Conservation (phyloP, 495 filamentous ascomycete genomes). For the Xylaria telfairii region DNA sequence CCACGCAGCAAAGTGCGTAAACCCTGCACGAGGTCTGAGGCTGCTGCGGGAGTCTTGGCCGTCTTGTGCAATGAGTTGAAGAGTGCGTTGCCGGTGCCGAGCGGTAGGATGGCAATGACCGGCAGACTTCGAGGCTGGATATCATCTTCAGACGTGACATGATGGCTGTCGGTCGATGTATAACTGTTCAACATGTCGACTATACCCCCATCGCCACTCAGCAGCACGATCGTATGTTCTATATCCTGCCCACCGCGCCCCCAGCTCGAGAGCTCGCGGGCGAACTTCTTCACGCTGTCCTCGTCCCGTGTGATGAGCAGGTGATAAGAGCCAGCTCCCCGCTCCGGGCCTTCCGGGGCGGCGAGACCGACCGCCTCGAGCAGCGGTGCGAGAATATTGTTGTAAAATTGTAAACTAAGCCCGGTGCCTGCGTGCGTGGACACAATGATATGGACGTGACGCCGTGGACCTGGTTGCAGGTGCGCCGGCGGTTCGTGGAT, state of each 20-base stretch:
- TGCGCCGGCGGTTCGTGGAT: constrained; percentile 41
- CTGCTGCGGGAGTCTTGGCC: constrained; percentile 26
- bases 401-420: constrained; percentile 62
- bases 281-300: constrained; percentile 66
- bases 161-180: not conserved
- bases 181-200: constrained; percentile 75
- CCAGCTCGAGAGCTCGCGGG: constrained; percentile 47
- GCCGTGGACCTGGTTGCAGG: constrained; percentile 36
- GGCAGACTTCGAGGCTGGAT: constrained; percentile 44
- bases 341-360: constrained; percentile 14
- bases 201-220: constrained; percentile 87
- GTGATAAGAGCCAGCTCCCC: constrained; percentile 41
- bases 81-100: constrained; percentile 90
- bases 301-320: constrained; percentile 64
- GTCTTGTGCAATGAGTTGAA: constrained; percentile 68
- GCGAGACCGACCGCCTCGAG: constrained; percentile 48
- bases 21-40: constrained; percentile 51
- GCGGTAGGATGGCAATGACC: constrained; percentile 68
- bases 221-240: constrained; percentile 66
- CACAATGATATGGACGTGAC: constrained; percentile 67
- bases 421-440: constrained; percentile 77
- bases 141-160: not conserved
- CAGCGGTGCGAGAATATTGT: constrained; percentile 62
- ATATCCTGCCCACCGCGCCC: constrained; percentile 34
- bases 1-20: constrained; percentile 66